These are phyloP conservation scores for Zymoseptoria ardabiliae DNA, from an alignment of 2,329 filamentous ascomycete genomes.

Conservation along the genomic window DNA sequence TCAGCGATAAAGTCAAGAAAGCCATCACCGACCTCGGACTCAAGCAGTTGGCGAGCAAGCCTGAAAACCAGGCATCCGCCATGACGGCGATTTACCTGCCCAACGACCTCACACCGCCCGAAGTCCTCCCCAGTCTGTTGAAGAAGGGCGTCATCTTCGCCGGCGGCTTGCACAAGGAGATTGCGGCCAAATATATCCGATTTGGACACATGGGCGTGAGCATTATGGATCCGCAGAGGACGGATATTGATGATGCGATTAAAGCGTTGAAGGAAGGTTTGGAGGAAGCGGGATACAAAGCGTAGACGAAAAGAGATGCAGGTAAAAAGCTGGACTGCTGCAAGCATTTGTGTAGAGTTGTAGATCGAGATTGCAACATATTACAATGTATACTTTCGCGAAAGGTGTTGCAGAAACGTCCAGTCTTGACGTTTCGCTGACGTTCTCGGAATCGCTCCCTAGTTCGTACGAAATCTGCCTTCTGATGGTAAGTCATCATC, in stretches of 20 bases:
- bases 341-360: no score
- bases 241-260: conserved; percentile 79
- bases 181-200: conserved; percentile 84
- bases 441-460: no score
- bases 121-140: conserved; percentile 75
- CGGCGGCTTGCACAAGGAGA: conserved; percentile 91
- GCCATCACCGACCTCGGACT: conserved; percentile 72
- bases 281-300: conserved; percentile 61
- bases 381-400: no score
- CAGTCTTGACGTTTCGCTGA: no score
- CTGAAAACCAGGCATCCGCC: conserved; percentile 86
- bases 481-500: no score
- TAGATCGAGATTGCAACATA: no score
- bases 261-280: conserved; percentile 68
- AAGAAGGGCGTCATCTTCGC: conserved; percentile 91
- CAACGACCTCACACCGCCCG: conserved; percentile 69
- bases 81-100: conserved; percentile 98
- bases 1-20: conserved; percentile 81
- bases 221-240: conserved; percentile 70
- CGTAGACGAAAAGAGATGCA: no score
- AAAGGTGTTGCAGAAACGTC: no score
- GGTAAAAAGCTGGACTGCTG: no score
- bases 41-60: conserved; percentile 75
- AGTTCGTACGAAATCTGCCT: no score
- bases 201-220: conserved; percentile 98